These are phyloP conservation scores for Sarcocystis neurona DNA, from an alignment of 169 alveolate species.

Conservation along the genomic window DNA sequence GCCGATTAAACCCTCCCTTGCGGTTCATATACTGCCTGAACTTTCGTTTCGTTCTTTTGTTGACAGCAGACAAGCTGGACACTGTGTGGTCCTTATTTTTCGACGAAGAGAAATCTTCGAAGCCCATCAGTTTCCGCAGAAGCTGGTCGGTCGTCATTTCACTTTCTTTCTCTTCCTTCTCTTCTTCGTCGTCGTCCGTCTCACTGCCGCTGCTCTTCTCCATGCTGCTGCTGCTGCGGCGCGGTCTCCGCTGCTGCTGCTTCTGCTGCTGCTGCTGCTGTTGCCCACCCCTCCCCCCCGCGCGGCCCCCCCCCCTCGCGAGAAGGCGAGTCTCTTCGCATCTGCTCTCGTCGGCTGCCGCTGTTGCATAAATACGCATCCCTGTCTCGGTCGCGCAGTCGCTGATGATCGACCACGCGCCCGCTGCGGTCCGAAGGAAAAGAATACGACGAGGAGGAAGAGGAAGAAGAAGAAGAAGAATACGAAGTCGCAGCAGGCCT, in stretches of 20 bases:
- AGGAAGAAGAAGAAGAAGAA: no score
- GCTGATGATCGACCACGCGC: no score
- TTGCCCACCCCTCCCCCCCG: background rate
- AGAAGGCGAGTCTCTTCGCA: background rate
- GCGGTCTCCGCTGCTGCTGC: constrained; percentile 9
- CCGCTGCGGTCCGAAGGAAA: no score
- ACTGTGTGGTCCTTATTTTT: constrained; percentile 81
- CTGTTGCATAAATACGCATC: background rate
- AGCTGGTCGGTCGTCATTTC: constrained; percentile 74
- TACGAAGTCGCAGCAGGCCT: no score
- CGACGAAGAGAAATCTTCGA: constrained; percentile 77
- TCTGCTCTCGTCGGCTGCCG: background rate
- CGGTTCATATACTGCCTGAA: constrained; percentile 94
- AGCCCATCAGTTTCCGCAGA: constrained; percentile 81
- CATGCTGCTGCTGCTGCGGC: background rate
- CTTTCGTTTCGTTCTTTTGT: constrained; percentile 84
- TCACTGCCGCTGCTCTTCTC: constrained; percentile 15
- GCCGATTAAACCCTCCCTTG: constrained; percentile 92
- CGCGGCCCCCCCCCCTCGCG: background rate
- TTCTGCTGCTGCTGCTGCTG: background rate
- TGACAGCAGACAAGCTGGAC: constrained; percentile 82
- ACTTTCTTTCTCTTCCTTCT: background rate
- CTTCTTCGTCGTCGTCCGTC: background rate
- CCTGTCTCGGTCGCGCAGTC: no score
- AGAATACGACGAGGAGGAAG: no score